Evolutionary conservation across 306 rosid species (phyloP).

Genomic region (Cicer bijugum): DNA sequence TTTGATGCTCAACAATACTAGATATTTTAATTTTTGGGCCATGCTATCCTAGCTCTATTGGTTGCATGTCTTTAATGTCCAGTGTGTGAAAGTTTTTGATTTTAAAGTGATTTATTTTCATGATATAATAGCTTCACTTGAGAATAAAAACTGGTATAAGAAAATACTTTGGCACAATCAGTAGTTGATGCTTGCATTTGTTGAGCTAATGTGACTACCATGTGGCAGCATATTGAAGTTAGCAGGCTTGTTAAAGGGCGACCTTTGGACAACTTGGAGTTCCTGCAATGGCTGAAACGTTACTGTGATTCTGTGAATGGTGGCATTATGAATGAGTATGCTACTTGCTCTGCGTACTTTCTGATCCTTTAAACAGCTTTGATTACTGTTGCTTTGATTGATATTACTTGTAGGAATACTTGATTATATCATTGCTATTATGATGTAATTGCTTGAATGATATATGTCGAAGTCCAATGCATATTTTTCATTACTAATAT

Average conservation of each 20-base stretch:
- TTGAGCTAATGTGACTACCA: slow-evolving; percentile 29
- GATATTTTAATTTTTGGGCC: slow-evolving; percentile 13
- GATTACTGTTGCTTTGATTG: not conserved
- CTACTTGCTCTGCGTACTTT: slow-evolving; percentile 34
- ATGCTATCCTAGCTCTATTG: slow-evolving; percentile 22
- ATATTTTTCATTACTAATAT: not conserved
- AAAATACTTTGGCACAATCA: slow-evolving; percentile 15
- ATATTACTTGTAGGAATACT: slow-evolving; percentile 25
- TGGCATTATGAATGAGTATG: slow-evolving; percentile 89
- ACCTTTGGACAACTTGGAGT: slow-evolving; percentile 96
- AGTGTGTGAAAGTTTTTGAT: slow-evolving; percentile 24
- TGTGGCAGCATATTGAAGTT: slow-evolving; percentile 88
- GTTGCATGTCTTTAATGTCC: slow-evolving; percentile 25
- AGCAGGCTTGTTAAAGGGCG: slow-evolving; percentile 95
- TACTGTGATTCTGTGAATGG: slow-evolving; percentile 98
- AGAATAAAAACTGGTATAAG: slow-evolving; percentile 11
- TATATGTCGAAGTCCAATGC: slow-evolving; percentile 12
- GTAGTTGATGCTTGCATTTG: slow-evolving; percentile 33
- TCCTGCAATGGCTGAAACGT: slow-evolving; percentile 98
- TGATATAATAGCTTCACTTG: slow-evolving; percentile 7
- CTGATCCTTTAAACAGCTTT: slow-evolving; percentile 18
- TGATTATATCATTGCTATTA: slow-evolving; percentile 18
- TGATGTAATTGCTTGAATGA: slow-evolving; percentile 21
- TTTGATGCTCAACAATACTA: slow-evolving; percentile 8
- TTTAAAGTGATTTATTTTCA: slow-evolving; percentile 18